Percentiles rank a stretch among this genome's conserved stretches.
Conservation (phyloP, 768 basidiomycete genomes). For the Saitozyma podzolica region DNA sequence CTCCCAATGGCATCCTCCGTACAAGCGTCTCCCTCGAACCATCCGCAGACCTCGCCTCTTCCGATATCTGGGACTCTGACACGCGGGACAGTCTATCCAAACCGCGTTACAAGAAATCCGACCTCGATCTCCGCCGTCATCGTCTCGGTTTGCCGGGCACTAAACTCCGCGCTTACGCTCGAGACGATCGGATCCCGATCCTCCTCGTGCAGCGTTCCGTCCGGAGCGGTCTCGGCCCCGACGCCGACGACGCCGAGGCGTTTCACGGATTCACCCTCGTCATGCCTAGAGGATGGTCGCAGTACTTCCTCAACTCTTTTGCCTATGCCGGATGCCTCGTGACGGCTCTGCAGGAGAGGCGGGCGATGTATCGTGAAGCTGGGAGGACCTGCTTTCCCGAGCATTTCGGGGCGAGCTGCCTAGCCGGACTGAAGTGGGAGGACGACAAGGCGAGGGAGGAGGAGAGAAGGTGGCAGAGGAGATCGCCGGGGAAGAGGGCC, state of each 20-base stretch:
- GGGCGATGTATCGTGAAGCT: slow-evolving; percentile 78
- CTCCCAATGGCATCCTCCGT: slow-evolving; percentile 59
- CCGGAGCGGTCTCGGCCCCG: slow-evolving; percentile 38
- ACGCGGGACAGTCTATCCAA: slow-evolving; percentile 60
- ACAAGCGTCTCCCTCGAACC: slow-evolving; percentile 59
- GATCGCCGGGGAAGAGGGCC: slow-evolving; percentile 81
- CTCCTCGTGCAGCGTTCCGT: slow-evolving; percentile 78
- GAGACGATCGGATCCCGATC: slow-evolving; percentile 81
- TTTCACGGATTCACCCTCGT: slow-evolving; percentile 87
- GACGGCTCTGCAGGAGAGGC: slow-evolving; percentile 78
- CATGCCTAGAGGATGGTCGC: slow-evolving; percentile 83
- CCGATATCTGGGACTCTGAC: slow-evolving; percentile 68
- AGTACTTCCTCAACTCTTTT: slow-evolving; percentile 83
- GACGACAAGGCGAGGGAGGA: slow-evolving; percentile 60
- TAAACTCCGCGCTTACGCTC: slow-evolving; percentile 63
- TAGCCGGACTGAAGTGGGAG: slow-evolving; percentile 61
- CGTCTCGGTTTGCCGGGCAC: slow-evolving; percentile 81
- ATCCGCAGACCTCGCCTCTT: slow-evolving; percentile 59
- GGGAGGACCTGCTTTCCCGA: slow-evolving; percentile 74
- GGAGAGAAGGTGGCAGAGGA: slow-evolving; percentile 67
- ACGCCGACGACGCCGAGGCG: slow-evolving; percentile 24
- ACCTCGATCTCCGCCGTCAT: slow-evolving; percentile 77
- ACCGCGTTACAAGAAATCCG: slow-evolving; percentile 75
- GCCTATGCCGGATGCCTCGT: slow-evolving; percentile 79
- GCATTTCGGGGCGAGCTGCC: slow-evolving; percentile 66